Percentiles rank a stretch among this genome's conserved stretches.
Conservation (phyloP, 2,329 filamentous ascomycete genomes). For the Elsinoe fawcettii region DNA sequence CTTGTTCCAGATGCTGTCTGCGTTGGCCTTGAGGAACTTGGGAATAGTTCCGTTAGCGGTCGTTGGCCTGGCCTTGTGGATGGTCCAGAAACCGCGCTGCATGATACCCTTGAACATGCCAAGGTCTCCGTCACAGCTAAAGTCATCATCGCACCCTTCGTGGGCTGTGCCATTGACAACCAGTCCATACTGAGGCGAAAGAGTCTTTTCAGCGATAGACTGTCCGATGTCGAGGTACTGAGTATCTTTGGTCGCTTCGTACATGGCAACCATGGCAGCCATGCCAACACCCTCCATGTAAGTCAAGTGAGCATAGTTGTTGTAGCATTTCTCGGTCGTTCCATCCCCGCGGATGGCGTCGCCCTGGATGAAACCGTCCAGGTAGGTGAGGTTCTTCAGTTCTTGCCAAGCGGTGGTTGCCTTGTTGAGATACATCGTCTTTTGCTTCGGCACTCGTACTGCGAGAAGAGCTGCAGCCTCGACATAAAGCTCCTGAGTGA, state of each 20-base stretch:
- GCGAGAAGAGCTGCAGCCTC: slow-evolving; percentile 49
- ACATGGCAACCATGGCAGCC: slow-evolving; percentile 49
- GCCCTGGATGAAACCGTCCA: slow-evolving; percentile 41
- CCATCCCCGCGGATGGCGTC: slow-evolving; percentile 2
- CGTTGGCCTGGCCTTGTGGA: slow-evolving; percentile 47
- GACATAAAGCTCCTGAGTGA: slow-evolving; percentile 52
- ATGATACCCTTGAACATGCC: slow-evolving; percentile 68
- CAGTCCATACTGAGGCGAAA: slow-evolving; percentile 9
- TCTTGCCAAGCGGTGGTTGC: slow-evolving; percentile 45
- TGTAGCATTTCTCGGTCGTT: slow-evolving; percentile 39
- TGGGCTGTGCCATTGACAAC: slow-evolving; percentile 32
- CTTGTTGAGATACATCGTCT: slow-evolving; percentile 36
- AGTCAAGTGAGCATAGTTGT: slow-evolving; percentile 39
- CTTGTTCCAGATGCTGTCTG: slow-evolving; percentile 57
- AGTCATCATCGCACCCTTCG: slow-evolving; percentile 28
- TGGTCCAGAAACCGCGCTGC: slow-evolving; percentile 53
- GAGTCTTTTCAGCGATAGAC: slow-evolving; percentile 29
- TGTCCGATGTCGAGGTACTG: slow-evolving; percentile 32
- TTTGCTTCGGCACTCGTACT: slow-evolving; percentile 37
- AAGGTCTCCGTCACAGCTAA: slow-evolving; percentile 13
- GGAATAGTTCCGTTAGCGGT: slow-evolving; percentile 37
- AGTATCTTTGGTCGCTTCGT: slow-evolving; percentile 29
- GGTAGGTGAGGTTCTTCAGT: slow-evolving; percentile 46
- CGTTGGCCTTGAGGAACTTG: slow-evolving; percentile 52
- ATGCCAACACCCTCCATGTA: slow-evolving; percentile 59